phyloP scores from a whole-genome alignment of 169 alveolate species.

The Eimeria tenella region DNA sequence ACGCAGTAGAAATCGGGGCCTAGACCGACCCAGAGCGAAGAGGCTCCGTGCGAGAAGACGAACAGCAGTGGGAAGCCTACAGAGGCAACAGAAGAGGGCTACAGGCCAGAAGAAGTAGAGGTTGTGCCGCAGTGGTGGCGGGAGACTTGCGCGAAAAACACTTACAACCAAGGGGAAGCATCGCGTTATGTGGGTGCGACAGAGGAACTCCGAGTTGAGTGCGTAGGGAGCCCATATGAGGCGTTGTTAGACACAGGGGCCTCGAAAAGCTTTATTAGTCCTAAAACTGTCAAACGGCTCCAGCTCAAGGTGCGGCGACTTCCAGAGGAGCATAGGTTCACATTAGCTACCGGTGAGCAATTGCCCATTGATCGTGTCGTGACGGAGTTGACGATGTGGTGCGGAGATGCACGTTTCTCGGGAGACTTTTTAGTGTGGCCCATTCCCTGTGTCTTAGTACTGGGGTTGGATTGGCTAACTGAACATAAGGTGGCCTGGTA shows the following conservation, averaged over 20 bases:
- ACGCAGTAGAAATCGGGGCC: background rate
- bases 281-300: background rate
- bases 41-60: background rate
- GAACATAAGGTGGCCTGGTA: background rate
- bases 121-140: background rate
- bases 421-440: background rate
- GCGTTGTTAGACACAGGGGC: background rate
- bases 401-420: background rate
- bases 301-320: constrained; percentile 32
- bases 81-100: background rate
- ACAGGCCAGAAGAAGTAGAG: background rate
- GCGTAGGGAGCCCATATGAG: background rate
- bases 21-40: background rate
- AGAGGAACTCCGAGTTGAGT: background rate
- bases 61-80: background rate
- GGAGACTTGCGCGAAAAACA: background rate
- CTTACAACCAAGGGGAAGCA: background rate
- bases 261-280: background rate
- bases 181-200: background rate
- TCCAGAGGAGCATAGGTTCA: background rate
- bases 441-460: background rate
- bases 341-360: background rate
- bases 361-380: background rate
- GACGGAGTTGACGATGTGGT: background rate
- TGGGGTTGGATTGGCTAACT: background rate